A percentile compares a stretch with the other conserved stretches of the same genome.
phyloP scores from a whole-genome alignment of 2,329 filamentous ascomycete genomes.

The Colletotrichum lentis region DNA sequence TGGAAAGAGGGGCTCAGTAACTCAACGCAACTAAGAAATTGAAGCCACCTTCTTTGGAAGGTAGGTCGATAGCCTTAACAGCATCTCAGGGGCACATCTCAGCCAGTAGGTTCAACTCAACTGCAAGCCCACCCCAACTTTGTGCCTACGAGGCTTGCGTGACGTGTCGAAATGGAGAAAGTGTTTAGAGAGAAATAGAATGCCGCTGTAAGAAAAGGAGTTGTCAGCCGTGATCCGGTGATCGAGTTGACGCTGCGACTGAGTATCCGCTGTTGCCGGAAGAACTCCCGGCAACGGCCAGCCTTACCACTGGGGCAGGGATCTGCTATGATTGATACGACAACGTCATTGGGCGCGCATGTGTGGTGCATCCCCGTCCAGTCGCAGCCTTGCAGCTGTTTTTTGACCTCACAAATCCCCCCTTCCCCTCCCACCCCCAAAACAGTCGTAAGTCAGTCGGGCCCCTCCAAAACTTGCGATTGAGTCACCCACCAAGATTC shows the following conservation, averaged over 20 bases:
- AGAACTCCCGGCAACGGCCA: constrained; percentile 1
- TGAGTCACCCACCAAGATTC: constrained; percentile 35
- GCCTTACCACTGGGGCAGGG: constrained; percentile 29
- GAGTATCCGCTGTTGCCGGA: background rate
- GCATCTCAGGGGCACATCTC: background rate
- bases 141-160: background rate
- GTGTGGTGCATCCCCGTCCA: constrained; percentile 24
- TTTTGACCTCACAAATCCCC: constrained; percentile 37
- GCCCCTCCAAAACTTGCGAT: constrained; percentile 37
- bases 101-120: background rate
- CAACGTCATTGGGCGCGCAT: constrained; percentile 24
- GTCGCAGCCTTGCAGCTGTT: constrained; percentile 34
- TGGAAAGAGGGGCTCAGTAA: background rate
- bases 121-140: too few relatives aligned
- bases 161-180: background rate
- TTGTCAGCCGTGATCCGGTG: background rate
- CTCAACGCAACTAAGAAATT: too few relatives aligned
- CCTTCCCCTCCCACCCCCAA: constrained; percentile 27
- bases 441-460: constrained; percentile 32
- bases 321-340: constrained; percentile 1
- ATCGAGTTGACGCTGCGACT: background rate
- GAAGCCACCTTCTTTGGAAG: too few relatives aligned
- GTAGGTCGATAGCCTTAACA: background rate
- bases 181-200: background rate
- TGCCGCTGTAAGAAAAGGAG: background rate